A percentile compares a stretch with the other conserved stretches of the same genome.
Evolutionary conservation across 2,329 filamentous ascomycete genomes (phyloP).

Genomic region (Exophiala sp.): DNA sequence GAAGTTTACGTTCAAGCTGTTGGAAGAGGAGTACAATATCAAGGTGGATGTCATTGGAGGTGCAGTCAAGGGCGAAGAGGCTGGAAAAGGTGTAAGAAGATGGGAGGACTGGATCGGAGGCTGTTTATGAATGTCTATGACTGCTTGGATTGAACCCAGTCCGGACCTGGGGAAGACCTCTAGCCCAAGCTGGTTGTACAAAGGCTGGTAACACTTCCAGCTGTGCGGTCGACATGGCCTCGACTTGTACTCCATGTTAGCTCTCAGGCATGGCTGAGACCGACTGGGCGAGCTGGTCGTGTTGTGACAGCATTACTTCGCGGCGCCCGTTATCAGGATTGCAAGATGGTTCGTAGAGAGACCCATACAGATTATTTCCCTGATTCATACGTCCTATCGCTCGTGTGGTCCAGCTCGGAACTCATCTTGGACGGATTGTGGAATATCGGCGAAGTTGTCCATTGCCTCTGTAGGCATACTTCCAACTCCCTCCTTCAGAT

Average conservation of each 20-base stretch:
- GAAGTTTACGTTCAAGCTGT: slow-evolving; percentile 73
- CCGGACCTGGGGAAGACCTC: no score
- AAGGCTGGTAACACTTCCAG: no score
- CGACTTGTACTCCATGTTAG: no score
- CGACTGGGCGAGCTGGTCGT: no score
- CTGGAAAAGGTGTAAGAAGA: slow-evolving; percentile 68
- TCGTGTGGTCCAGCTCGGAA: slow-evolving; percentile 12
- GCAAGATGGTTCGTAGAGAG: no score
- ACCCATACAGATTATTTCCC: slow-evolving; percentile 13
- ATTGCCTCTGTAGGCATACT: slow-evolving; percentile 37
- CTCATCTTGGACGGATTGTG: slow-evolving; percentile 24
- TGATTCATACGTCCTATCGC: slow-evolving; percentile 11
- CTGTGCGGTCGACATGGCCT: no score
- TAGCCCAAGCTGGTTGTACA: no score
- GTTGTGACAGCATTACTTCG: no score
- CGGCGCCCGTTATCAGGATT: no score
- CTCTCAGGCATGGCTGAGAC: no score
- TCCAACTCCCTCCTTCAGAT: slow-evolving; percentile 62
- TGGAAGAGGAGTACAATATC: slow-evolving; percentile 74
- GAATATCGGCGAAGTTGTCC: slow-evolving; percentile 31
- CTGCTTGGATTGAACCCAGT: neutral
- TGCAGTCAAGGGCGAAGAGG: slow-evolving; percentile 56
- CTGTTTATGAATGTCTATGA: slow-evolving; percentile 54
- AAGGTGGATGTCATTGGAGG: slow-evolving; percentile 74
- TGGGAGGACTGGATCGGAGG: slow-evolving; percentile 92